These are phyloP conservation scores for Petasospora fabianii DNA, from an alignment of 1,139 yeast species.

Conservation along the genomic window DNA sequence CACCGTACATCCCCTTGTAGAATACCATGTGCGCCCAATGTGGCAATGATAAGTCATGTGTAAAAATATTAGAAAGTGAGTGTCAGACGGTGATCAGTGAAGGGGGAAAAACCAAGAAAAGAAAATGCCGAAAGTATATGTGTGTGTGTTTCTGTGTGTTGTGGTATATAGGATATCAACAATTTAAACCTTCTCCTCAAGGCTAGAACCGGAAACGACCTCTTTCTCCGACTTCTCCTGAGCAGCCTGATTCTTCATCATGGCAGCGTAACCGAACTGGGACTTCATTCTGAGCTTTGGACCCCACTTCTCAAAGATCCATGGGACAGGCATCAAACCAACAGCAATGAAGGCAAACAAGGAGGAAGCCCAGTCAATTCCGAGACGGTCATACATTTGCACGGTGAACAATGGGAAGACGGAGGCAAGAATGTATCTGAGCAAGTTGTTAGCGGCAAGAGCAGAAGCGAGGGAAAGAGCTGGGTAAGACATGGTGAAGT, in stretches of 20 bases:
- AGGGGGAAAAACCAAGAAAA: no score
- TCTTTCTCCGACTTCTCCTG: constrained; percentile 12
- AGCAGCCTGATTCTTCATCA: constrained; percentile 34
- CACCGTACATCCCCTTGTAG: no score
- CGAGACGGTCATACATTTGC: constrained; percentile 68
- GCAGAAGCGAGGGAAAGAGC: constrained; percentile 74
- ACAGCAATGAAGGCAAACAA: constrained; percentile 68
- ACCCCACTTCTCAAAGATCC: constrained; percentile 56
- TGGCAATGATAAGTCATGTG: no score
- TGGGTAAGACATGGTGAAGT: constrained; percentile 72
- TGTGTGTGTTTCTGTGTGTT: no score
- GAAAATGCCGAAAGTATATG: no score
- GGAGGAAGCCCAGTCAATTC: constrained; percentile 76
- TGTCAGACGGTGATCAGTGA: no score
- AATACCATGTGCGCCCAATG: no score
- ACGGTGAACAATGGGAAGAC: constrained; percentile 74
- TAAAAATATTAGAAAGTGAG: no score
- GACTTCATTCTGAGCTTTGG: constrained; percentile 47
- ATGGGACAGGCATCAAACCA: constrained; percentile 71
- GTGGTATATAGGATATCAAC: not conserved
- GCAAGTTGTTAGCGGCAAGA: constrained; percentile 72
- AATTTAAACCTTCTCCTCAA: constrained; percentile 4
- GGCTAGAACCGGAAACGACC: constrained; percentile 7
- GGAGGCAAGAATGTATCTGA: constrained; percentile 53
- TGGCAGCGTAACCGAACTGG: constrained; percentile 56